phyloP scores from a whole-genome alignment of 2,329 filamentous ascomycete genomes.

The Dactylonectria macrodidyma region DNA sequence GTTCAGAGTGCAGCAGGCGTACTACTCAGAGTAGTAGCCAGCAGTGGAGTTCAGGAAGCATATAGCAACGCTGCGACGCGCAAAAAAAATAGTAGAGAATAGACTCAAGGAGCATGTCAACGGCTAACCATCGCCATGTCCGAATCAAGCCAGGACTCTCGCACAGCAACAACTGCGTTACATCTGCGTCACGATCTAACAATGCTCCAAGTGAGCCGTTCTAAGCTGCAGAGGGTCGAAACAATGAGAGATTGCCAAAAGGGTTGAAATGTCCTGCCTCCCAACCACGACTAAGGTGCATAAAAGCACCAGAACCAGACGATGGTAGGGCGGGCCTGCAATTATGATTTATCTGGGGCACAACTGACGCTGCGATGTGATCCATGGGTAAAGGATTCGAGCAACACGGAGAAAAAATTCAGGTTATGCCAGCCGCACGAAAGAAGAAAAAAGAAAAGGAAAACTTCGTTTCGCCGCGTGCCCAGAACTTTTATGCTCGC shows the following conservation, averaged over 20 bases:
- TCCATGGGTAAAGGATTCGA: conserved; percentile 74
- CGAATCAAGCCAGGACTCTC: not conserved
- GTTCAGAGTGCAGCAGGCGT: conserved; percentile 33
- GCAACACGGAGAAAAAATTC: conserved; percentile 83
- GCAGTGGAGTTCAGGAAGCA: conserved; percentile 42
- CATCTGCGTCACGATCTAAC: not conserved
- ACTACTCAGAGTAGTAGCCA: conserved; percentile 18
- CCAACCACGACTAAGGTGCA: conserved; percentile 51
- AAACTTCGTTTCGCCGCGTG: conserved; percentile 44
- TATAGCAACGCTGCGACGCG: conserved; percentile 28
- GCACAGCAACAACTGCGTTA: not conserved
- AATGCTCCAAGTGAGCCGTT: not conserved
- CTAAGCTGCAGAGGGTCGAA: not conserved
- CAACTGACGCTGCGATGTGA: conserved; percentile 79
- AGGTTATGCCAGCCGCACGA: conserved; percentile 86
- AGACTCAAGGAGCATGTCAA: conserved; percentile 29
- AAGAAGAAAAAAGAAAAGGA: conserved; percentile 71
- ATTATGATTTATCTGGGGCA: conserved; percentile 85
- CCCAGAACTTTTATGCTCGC: conserved; percentile 50
- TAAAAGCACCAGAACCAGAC: conserved; percentile 55
- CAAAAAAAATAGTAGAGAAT: conserved; percentile 38
- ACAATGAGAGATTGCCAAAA: conserved; percentile 23
- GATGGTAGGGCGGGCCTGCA: conserved; percentile 76
- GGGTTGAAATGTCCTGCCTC: conserved; percentile 61
- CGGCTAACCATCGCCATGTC: not conserved